Evolutionary conservation across 768 basidiomycete genomes (phyloP), one percentile per base, ranked within the genome.

Genomic region (Cystobasidiopsis lactophilus): DNA sequence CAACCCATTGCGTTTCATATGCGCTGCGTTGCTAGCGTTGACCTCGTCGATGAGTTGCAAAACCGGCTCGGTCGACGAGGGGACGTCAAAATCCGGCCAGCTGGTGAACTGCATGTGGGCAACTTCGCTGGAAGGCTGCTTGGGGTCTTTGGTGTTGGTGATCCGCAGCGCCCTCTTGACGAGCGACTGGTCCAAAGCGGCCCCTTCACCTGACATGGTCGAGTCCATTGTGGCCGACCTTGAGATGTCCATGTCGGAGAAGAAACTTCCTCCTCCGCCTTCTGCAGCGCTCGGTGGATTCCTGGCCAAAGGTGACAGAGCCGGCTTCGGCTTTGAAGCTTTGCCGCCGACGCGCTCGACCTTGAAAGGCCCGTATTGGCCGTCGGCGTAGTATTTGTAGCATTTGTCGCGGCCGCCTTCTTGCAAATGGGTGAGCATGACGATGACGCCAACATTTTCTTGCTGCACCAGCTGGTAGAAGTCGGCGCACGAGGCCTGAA

Each of bases 401-500:
- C 91, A 93, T 66, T 96, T 95, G 61, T 86, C 72, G 64, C 77
- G 75, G 19, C 83, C 74, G 47, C 82, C 83, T 65, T 96, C 91
- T 52, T 82, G 72, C 63, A 91, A 84, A 53, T 80, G 79, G 3
- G 91, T 95, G 52, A 96, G 76, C 91, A 95, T 96, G 56, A 93
- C 82, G 58, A 96, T 85, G 47, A 93, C 84, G 57, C 82, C 80
- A 0, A 93, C 82, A 58, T 84, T 80, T 66, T 95, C 88, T 63
- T 95, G 85, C 82, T 86, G 91, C 50, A 81, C 78, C 16, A 95
- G 73, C 77, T 80, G 83, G 89, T 89, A 96, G 62, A 96, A 96
- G 65, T 96, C 89, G 4, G 72, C 70, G 64, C 78, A 91, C 0
- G 91, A 95, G 26, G 82, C 76, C 10, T 80, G 80, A 9, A 96